These are phyloP conservation scores for Torulaspora franciscae DNA, from an alignment of 805 yeast genomes.

Conservation along the genomic window DNA sequence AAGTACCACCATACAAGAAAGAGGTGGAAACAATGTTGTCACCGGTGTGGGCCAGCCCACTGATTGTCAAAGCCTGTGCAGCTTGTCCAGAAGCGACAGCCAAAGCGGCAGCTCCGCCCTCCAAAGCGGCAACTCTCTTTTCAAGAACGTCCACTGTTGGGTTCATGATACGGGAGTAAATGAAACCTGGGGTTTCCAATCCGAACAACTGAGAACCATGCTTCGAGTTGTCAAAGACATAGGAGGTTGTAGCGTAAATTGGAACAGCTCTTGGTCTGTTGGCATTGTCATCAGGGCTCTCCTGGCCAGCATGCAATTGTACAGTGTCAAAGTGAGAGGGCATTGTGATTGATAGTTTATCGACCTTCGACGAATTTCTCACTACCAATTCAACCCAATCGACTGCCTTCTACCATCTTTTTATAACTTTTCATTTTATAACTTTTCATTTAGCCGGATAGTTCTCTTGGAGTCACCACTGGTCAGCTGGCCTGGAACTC, in stretches of 20 bases:
- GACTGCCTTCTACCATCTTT: not conserved
- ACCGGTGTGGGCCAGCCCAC: slow-evolving; percentile 80
- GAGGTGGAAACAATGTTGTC: slow-evolving; percentile 87
- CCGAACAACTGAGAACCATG: slow-evolving; percentile 92
- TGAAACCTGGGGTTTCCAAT: slow-evolving; percentile 74
- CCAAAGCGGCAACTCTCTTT: slow-evolving; percentile 86
- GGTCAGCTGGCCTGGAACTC: not conserved
- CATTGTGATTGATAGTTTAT: slow-evolving; percentile 23
- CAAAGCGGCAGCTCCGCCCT: slow-evolving; percentile 85
- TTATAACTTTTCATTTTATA: not conserved
- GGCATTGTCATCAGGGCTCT: slow-evolving; percentile 52
- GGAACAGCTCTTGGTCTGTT: slow-evolving; percentile 86
- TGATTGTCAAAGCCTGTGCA: slow-evolving; percentile 81
- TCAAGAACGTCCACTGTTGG: slow-evolving; percentile 93
- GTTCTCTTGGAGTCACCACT: not conserved
- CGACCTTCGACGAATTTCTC: not conserved
- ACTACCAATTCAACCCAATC: not conserved
- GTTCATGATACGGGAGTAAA: slow-evolving; percentile 85
- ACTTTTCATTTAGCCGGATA: not conserved
- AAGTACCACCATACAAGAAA: slow-evolving; percentile 91
- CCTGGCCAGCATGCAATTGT: slow-evolving; percentile 94
- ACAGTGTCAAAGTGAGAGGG: slow-evolving; percentile 80
- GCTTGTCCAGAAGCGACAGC: slow-evolving; percentile 96
- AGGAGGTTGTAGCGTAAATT: slow-evolving; percentile 87
- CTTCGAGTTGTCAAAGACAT: slow-evolving; percentile 78